phyloP scores from a whole-genome alignment of 345 rosid species.

The Corchorus olitorius region DNA sequence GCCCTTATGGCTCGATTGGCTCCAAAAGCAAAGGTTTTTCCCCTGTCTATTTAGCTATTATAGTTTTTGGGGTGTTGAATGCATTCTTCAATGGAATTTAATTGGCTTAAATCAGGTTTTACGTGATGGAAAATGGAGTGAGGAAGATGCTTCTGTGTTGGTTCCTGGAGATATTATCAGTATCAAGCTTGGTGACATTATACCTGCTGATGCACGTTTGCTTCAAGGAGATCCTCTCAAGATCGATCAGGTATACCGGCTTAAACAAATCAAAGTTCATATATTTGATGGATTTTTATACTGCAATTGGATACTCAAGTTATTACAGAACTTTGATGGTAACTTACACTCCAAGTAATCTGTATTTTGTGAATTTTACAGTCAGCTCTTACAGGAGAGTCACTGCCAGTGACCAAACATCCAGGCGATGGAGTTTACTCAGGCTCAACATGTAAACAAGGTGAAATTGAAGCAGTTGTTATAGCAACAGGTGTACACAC shows the following conservation, averaged over 20 bases:
- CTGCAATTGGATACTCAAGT: background rate
- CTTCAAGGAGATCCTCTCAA: conserved; percentile 78
- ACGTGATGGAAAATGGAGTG: conserved; percentile 64
- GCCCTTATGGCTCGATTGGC: conserved; percentile 93
- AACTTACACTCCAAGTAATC: background rate
- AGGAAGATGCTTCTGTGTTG: conserved; percentile 67
- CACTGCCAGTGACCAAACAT: conserved; percentile 76
- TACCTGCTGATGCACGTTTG: conserved; percentile 78
- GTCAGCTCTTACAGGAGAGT: conserved; percentile 94
- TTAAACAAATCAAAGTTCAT: too few relatives aligned
- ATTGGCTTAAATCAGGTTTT: conserved; percentile 34
- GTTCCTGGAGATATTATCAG: conserved; percentile 72
- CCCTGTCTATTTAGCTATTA: background rate
- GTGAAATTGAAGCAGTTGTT: conserved; percentile 90
- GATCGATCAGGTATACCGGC: conserved; percentile 49
- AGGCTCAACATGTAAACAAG: conserved; percentile 92
- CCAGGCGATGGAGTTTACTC: conserved; percentile 82
- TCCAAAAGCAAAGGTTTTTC: conserved; percentile 75
- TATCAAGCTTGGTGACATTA: conserved; percentile 63
- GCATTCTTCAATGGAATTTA: background rate
- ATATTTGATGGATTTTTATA: too few relatives aligned
- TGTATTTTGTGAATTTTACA: conserved; percentile 31
- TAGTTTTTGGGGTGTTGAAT: background rate
- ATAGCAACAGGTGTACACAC: conserved; percentile 92
- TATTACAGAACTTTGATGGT: too few relatives aligned